phyloP scores from a whole-genome alignment of 371 early-diverging fungal species.

The Mucor circinelloides region DNA sequence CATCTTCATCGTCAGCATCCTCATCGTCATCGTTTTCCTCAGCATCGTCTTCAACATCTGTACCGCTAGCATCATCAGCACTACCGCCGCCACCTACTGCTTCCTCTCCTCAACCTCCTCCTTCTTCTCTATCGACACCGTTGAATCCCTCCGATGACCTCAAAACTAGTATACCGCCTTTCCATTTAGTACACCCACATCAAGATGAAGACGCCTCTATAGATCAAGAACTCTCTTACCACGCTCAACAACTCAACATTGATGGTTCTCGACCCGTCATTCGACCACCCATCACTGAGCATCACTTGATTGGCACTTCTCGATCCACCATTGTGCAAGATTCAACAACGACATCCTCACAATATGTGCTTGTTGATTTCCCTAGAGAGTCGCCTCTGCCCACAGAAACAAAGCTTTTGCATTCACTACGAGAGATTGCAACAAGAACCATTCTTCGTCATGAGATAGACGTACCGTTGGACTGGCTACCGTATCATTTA shows the following conservation, averaged over 20 bases:
- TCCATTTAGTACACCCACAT: conserved; percentile 4
- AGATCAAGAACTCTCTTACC: conserved; percentile 46
- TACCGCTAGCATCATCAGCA: background rate
- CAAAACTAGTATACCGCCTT: background rate
- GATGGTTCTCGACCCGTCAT: conserved; percentile 35
- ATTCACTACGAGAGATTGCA: conserved; percentile 23
- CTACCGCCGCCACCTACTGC: background rate
- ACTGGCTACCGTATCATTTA: conserved; percentile 43
- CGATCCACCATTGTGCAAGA: conserved; percentile 14
- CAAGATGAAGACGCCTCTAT: conserved; percentile 48
- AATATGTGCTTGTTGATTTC: conserved; percentile 11
- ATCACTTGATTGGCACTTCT: conserved; percentile 14
- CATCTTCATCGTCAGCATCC: background rate
- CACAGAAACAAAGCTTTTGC: conserved; percentile 13
- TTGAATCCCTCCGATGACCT: background rate
- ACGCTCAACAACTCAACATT: conserved; percentile 47
- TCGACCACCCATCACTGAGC: conserved; percentile 2
- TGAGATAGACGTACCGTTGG: conserved; percentile 22
- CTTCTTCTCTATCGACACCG: background rate
- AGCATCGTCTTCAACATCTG: background rate
- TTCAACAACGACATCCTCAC: background rate
- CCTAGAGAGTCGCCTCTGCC: conserved; percentile 10
- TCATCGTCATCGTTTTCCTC: background rate
- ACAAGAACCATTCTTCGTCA: conserved; percentile 24
- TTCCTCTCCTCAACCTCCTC: too few species aligned